These are phyloP conservation scores for Eremochloa ophiuroides DNA, from an alignment of 176 grass and related monocot species.

Conservation along the genomic window DNA sequence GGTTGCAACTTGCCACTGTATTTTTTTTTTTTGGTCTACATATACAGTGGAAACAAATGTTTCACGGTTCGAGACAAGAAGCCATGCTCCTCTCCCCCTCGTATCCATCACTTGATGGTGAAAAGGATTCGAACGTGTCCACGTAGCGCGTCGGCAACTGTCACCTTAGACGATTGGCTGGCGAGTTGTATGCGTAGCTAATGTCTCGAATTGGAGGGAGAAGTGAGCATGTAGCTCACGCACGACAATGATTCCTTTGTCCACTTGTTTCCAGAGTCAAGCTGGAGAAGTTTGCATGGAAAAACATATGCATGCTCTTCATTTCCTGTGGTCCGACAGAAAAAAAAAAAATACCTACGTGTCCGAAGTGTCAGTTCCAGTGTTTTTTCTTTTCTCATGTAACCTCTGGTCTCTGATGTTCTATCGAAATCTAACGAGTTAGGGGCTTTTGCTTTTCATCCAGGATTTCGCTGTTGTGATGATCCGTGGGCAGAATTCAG, in stretches of 20 bases:
- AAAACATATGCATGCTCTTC: no score
- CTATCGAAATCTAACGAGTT: neutral
- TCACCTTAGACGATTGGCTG: neutral
- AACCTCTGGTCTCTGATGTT: neutral
- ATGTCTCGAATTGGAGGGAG: neutral
- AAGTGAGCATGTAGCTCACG: neutral
- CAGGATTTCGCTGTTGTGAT: neutral
- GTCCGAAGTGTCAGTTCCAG: neutral
- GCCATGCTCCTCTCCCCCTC: neutral
- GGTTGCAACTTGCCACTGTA: neutral
- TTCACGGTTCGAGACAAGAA: neutral
- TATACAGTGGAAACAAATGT: neutral
- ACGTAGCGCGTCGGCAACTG: conserved; percentile 3
- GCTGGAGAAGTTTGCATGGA: neutral
- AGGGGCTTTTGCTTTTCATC: neutral
- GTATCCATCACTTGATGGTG: conserved; percentile 7
- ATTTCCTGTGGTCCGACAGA: neutral
- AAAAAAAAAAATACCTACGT: neutral
- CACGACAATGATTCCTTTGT: conserved; percentile 20
- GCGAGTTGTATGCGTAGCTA: neutral
- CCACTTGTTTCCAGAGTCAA: neutral
- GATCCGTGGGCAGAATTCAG: neutral
- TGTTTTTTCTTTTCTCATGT: conserved; percentile 2
- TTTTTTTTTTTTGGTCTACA: neutral
- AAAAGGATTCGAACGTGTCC: conserved; percentile 18